Conservation (phyloP, 495 filamentous ascomycete species). For the Aspergillus olivimuriae region DNA sequence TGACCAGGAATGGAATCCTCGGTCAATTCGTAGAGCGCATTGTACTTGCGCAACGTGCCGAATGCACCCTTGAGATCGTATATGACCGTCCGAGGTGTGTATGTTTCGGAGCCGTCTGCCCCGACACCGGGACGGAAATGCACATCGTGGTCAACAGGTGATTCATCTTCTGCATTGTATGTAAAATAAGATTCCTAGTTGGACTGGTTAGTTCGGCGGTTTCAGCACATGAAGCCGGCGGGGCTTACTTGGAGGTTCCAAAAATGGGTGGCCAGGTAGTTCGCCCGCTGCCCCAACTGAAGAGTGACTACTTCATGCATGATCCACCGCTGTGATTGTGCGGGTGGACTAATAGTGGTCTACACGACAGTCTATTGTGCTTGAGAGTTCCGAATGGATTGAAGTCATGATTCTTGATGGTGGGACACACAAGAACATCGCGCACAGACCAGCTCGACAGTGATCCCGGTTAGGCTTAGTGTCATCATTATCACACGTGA, state of each 20-base stretch:
- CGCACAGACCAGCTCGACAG: constrained; percentile 1
- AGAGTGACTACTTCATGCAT: constrained; percentile 98
- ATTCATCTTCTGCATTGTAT: constrained; percentile 61
- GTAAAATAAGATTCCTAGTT: constrained; percentile 91
- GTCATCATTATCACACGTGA: constrained; percentile 7
- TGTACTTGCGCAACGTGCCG: constrained; percentile 78
- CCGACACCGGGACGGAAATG: constrained; percentile 87
- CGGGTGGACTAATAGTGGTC: no score
- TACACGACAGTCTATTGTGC: no score
- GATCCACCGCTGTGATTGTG: not conserved
- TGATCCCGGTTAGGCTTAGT: constrained; percentile 1
- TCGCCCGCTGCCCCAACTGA: constrained; percentile 86
- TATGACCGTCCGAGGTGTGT: constrained; percentile 81
- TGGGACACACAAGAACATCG: no score
- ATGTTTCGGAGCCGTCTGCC: constrained; percentile 75
- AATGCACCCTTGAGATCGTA: constrained; percentile 95
- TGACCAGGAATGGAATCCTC: constrained; percentile 43
- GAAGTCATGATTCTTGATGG: no score
- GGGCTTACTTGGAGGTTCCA: constrained; percentile 82
- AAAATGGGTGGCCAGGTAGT: constrained; percentile 95
- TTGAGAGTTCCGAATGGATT: no score
- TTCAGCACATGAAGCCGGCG: not conserved
- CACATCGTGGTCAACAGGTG: constrained; percentile 81
- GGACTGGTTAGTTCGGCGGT: constrained; percentile 11
- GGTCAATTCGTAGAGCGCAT: constrained; percentile 76